Evolutionary conservation across 2,329 filamentous ascomycete species (phyloP), one percentile per base, ranked within the genome.

Genomic region (Pezicula carpinea): DNA sequence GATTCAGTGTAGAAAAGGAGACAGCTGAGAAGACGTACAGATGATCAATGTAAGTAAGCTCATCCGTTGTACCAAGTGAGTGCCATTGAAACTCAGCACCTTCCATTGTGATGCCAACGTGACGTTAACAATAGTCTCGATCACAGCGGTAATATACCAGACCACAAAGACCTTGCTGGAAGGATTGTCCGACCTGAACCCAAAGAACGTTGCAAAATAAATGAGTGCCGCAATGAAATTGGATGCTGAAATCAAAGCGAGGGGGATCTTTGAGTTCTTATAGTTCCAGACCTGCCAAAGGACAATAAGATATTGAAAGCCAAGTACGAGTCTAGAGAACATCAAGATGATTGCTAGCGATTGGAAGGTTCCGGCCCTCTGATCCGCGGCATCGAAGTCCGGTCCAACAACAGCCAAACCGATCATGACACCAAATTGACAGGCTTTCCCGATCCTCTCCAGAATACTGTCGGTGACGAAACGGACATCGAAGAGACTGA

Each of bases 401-500:
- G 69, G 66, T 18, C 74, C 76, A 5, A 75, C 69, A 19, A 76
- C 70, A 3, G 77, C 75, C 53, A 59, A 39, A n/a, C 55, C 58
- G 31, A 58, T 68, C 74, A 82, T 80, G 21, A 74, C 67, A 10
- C 69, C 74, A 21, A 82, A 72, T 50, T 81, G 76, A 8, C 74
- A 41, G 3, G 70, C 72, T 53, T 80, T 80, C 52, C 70, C 75
- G 29, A 71, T 49, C 26, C 78, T 68, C 53, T 80, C 76, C 52
- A 80, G 73, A 15, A 80, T 63, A 18, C 69, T 74, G 57, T 82
- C 78, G 36, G 71, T 64, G 3, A 72, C 71, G 56, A 82, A 82
- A 3, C 79, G 73, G 19, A 81, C 70, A 59, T 82, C 78, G 57
- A 76, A 79, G 1, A 82, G 63, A 13, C 72, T 74, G 40, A 78